A percentile compares a stretch with the other conserved stretches of the same genome.
These are phyloP conservation scores for Cephalotrichum gorgonifer DNA, from an alignment of 2,329 filamentous ascomycete species.

Conservation along the genomic window DNA sequence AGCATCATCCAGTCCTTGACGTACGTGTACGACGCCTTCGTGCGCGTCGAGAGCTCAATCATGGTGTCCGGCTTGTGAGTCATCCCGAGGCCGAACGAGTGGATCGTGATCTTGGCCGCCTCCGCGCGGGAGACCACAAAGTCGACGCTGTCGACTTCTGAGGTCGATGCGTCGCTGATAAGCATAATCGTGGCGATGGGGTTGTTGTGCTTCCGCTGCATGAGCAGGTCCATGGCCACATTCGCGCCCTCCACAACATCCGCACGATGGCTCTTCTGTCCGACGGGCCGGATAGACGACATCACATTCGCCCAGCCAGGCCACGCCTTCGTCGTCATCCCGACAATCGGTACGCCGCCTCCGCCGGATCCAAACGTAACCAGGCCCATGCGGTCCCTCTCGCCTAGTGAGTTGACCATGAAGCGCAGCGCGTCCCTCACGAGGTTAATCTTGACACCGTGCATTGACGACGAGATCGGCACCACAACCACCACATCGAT, in stretches of 20 bases:
- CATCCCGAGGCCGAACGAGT: constrained; percentile 91
- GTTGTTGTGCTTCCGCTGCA: constrained; percentile 95
- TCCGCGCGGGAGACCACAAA: constrained; percentile 96
- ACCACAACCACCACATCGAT: constrained; percentile 95
- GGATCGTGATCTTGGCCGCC: constrained; percentile 92
- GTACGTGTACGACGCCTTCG: constrained; percentile 95
- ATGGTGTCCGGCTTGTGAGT: constrained; percentile 98
- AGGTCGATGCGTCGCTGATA: constrained; percentile 94
- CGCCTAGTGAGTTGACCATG: constrained; percentile 79
- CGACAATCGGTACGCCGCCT: constrained; percentile 89
- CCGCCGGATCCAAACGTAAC: constrained; percentile 94
- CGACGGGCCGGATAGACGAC: constrained; percentile 80
- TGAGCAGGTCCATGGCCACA: constrained; percentile 94
- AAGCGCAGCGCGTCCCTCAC: constrained; percentile 87
- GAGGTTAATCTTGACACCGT: constrained; percentile 95
- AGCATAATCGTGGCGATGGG: constrained; percentile 90
- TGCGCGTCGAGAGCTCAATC: constrained; percentile 91
- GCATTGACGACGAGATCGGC: constrained; percentile 96
- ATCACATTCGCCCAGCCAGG: constrained; percentile 81
- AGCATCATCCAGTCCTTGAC: constrained; percentile 99
- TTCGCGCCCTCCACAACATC: constrained; percentile 97
- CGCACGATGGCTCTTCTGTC: constrained; percentile 90
- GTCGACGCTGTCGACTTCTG: constrained; percentile 89
- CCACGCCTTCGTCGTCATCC: constrained; percentile 96
- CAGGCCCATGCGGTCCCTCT: constrained; percentile 90